phyloP scores from a whole-genome alignment of 148 eudicot genomes.

The Chenopodium berlandieri region DNA sequence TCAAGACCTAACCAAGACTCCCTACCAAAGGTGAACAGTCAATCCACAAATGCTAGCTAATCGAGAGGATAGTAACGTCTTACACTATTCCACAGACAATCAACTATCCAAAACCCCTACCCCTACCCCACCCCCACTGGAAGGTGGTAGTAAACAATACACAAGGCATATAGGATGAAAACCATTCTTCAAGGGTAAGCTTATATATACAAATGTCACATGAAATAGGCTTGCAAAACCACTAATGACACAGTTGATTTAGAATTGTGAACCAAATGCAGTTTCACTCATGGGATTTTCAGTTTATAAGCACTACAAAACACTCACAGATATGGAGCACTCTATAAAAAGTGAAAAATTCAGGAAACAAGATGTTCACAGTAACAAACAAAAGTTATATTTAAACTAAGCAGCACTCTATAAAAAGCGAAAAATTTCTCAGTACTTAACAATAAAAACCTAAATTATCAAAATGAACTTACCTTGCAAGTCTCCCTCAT shows the following conservation, averaged over 20 bases:
- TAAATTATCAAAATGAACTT: constrained; percentile 32
- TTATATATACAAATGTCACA: neutral
- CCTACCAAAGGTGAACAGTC: neutral
- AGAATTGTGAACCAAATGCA: neutral
- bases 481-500: constrained; percentile 92
- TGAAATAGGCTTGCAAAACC: neutral
- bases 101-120: neutral
- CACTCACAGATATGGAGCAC: too few species aligned
- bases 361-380: neutral
- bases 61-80: neutral
- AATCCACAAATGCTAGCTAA: neutral
- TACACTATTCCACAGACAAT: neutral
- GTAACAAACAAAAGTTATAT: neutral
- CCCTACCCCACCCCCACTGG: neutral
- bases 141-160: neutral
- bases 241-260: neutral
- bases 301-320: neutral
- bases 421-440: neutral
- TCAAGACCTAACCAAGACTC: neutral
- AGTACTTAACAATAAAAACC: neutral
- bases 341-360: too few species aligned
- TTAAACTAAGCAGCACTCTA: neutral
- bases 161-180: neutral
- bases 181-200: neutral
- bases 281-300: neutral